Evolutionary conservation across 2,329 filamentous ascomycete genomes (phyloP), one percentile per base, ranked within the genome.

Genomic region (Hypoxylon sp.): DNA sequence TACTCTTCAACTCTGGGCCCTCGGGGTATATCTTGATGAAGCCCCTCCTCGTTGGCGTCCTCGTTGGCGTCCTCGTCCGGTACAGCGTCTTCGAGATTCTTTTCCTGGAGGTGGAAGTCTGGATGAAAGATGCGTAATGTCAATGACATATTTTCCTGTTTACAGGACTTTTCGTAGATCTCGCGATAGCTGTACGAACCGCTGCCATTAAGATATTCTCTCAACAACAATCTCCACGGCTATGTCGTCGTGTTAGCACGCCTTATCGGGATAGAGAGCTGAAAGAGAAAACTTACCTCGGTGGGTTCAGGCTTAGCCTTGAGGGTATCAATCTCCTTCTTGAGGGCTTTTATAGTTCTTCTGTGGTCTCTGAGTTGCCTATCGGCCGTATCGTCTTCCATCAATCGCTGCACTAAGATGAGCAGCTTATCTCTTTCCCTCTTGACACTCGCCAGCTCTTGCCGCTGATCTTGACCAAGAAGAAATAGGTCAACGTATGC

Each of bases 111-210:
- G 24, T 9, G 3, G 10, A 76, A 60, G 18, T 72, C 63, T 0
- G 74, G 74, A 46, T 76, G 75, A 5, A 65, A 56, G 6, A 60
- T 41, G 0, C 24, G 20, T 3, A 53, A 2, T 0, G 7, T 53
- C 37, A 41, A 40, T 2, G 65, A 70, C 67, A 72, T 75, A 35
- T 71, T 76, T 24, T 74, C 73, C 53, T 77, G 74, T n/a, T 58
- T 66, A 55, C 71, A 76, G 38, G 67, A 64, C 1, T 63, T 47
- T 8, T 40, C 47, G 49, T 72, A 74, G 2, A 73, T 58, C 0
- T 23, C 0, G 1, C n/a, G 2, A 33, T 69, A 72, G 2, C 10
- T 3, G 2, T n/a, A 9, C 5, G 0, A 5, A 3, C 3, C 23
- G 2, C 3, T 33, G 7, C 18, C 40, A 1, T n/a, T 13, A 15